These are phyloP conservation scores for Lentinula sp. DNA, from an alignment of 768 basidiomycete genomes.

Conservation along the genomic window DNA sequence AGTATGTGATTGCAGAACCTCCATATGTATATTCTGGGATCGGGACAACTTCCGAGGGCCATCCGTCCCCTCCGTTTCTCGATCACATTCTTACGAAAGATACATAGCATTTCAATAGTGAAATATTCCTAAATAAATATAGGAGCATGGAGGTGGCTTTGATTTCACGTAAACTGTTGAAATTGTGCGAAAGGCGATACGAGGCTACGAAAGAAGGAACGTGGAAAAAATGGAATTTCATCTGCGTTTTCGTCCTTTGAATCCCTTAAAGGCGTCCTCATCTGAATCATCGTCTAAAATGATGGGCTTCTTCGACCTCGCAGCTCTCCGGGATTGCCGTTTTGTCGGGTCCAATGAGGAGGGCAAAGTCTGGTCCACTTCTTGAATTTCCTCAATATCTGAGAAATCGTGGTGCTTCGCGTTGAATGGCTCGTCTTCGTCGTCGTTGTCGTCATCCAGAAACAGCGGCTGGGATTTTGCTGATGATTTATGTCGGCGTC, in stretches of 20 bases:
- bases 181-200: no score
- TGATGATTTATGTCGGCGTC: conserved; percentile 14
- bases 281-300: conserved; percentile 66
- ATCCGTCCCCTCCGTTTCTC: not conserved
- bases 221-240: not conserved
- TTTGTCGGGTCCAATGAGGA: conserved; percentile 18
- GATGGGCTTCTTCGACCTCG: conserved; percentile 27
- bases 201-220: not conserved
- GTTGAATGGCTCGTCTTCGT: conserved; percentile 13
- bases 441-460: conserved; percentile 27
- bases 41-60: not conserved
- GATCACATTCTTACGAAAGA: no score
- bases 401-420: conserved; percentile 8
- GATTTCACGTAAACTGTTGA: no score
- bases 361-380: conserved; percentile 16
- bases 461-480: conserved; percentile 42
- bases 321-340: conserved; percentile 15
- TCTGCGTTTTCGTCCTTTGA: conserved; percentile 29
- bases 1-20: no score
- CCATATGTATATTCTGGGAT: not conserved
- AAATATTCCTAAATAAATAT: no score
- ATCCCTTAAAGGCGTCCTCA: conserved; percentile 64
- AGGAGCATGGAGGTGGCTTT: no score
- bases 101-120: no score
- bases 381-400: conserved; percentile 7